Conservation (phyloP, 345 rosid genomes). For the Laguncularia racemosa region DNA sequence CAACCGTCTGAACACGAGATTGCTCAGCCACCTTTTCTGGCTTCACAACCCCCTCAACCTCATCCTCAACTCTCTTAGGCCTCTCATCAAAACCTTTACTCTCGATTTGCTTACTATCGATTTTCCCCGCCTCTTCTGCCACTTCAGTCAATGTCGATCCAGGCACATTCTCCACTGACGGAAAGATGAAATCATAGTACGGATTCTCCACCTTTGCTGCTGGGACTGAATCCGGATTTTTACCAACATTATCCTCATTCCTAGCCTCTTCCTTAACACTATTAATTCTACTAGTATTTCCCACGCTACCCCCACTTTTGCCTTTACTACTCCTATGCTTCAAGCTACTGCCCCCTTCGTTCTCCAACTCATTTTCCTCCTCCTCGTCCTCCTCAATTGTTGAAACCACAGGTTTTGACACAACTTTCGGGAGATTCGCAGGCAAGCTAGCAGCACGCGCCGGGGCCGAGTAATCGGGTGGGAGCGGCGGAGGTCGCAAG, state of each 20-base stretch:
- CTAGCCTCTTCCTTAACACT: too few relatives aligned
- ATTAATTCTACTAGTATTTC: too few relatives aligned
- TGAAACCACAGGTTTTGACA: slow-evolving; percentile 29
- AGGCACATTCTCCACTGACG: slow-evolving; percentile 38
- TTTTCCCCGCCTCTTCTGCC: slow-evolving; percentile 26
- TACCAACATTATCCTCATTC: slow-evolving; percentile 9
- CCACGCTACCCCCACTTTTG: slow-evolving; percentile 25
- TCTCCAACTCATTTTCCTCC: slow-evolving; percentile 16
- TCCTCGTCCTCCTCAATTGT: slow-evolving; percentile 60
- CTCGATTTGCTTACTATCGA: slow-evolving; percentile 21
- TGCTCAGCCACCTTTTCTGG: slow-evolving; percentile 7
- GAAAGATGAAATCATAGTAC: slow-evolving; percentile 39
- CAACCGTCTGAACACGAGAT: slow-evolving; percentile 9
- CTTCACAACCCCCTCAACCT: slow-evolving; percentile 8
- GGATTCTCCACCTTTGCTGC: slow-evolving; percentile 18
- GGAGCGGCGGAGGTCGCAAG: slow-evolving; percentile 48
- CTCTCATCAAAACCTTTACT: slow-evolving; percentile 29
- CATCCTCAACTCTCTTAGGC: slow-evolving; percentile 25
- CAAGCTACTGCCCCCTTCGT: slow-evolving; percentile 35
- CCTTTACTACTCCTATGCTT: slow-evolving; percentile 48
- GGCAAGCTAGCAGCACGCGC: slow-evolving; percentile 77
- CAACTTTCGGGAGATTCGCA: slow-evolving; percentile 51
- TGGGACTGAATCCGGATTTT: slow-evolving; percentile 16
- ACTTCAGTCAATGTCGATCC: slow-evolving; percentile 49
- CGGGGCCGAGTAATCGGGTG: background rate